Evolutionary conservation across 2,329 filamentous ascomycete species (phyloP), one percentile per base, ranked within the genome.

Genomic region (Pseudomassariella vexata): DNA sequence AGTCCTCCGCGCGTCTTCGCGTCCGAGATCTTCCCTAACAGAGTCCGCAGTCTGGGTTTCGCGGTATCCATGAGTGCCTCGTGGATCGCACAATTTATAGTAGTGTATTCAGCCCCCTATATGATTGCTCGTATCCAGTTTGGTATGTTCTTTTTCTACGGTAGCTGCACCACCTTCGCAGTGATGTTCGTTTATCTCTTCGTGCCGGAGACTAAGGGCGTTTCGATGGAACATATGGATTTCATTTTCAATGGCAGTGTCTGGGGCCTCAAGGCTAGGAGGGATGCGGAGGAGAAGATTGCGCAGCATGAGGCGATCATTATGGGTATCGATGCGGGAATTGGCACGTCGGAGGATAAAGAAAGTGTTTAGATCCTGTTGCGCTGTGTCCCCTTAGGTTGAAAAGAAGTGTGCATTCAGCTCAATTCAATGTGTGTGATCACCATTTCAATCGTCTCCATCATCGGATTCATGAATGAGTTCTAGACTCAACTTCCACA

Each of bases 141-240:
- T 38, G 64, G 63, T 10, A 60, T 62, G 1, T 68, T 62, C 45
- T 60, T 67, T 41, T 63, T 68, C 49, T 68, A 67, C 39, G 63
- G 56, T 4, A 45, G 53, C 0, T 48, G 61, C 21, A 60, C 62
- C 39, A 47, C 65, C 14, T 38, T 52, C 15, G 54, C 56, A 5
- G 47, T 56, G 17, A 41, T 62, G 34, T 65, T 58, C 34, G 55
- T 61, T 12, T 65, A 52, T 41, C 59, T 63, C 44, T 54, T 63
- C 24, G 46, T 66, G 8, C 63, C 63, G 3, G 62, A 67, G 42
- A 66, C 63, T 3, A 65, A 63, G 38, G 60, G 61, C 36, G 48
- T 66, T 14, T 56, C 58, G 9, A 46, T 66, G 10, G 63, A 67
- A 38, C 56, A 54, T 18, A 62, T 65, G 49, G 61, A 65, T 36